Percentiles rank a stretch among this genome's conserved stretches.
These are phyloP conservation scores for Amanita rubescens DNA, from an alignment of 768 basidiomycete genomes.

Conservation along the genomic window DNA sequence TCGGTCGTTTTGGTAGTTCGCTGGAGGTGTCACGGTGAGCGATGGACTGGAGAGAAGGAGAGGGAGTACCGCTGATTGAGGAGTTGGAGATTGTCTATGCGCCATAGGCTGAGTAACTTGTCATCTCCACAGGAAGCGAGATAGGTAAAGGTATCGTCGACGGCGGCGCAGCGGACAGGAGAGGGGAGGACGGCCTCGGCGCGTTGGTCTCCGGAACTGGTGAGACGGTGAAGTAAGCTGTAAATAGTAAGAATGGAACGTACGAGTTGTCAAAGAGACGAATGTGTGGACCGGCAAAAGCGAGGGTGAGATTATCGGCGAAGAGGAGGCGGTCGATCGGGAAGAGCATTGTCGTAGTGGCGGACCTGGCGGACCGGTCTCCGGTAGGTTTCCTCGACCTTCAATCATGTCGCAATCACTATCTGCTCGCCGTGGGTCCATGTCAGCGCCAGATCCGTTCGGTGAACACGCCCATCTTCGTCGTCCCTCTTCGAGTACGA, in stretches of 20 bases:
- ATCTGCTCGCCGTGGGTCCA: conserved; percentile 57
- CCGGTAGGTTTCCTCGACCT: not conserved
- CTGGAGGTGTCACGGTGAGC: conserved; percentile 34
- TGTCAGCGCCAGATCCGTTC: conserved; percentile 62
- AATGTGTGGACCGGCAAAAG: conserved; percentile 54
- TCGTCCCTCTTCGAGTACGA: conserved; percentile 50
- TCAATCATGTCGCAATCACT: conserved; percentile 21
- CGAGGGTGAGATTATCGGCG: conserved; percentile 27
- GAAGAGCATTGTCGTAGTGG: conserved; percentile 24
- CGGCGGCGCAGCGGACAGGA: conserved; percentile 50
- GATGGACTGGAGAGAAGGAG: not conserved
- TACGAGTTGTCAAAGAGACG: conserved; percentile 53
- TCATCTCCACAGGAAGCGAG: conserved; percentile 70
- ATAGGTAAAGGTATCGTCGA: conserved; percentile 36
- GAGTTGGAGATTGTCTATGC: conserved; percentile 45
- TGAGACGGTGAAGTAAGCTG: conserved; percentile 8
- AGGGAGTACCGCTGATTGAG: conserved; percentile 51
- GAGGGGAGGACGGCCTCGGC: conserved; percentile 32
- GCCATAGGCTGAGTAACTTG: conserved; percentile 76
- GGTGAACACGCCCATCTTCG: conserved; percentile 43
- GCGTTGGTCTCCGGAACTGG: conserved; percentile 2
- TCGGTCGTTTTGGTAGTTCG: conserved; percentile 79
- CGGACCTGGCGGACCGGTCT: not conserved
- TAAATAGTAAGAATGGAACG: conserved; percentile 16
- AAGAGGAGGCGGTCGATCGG: conserved; percentile 46